Base-by-base conservation (phyloP, 2,329 filamentous ascomycete genomes). In the Chlorencoelia australis region DNA sequence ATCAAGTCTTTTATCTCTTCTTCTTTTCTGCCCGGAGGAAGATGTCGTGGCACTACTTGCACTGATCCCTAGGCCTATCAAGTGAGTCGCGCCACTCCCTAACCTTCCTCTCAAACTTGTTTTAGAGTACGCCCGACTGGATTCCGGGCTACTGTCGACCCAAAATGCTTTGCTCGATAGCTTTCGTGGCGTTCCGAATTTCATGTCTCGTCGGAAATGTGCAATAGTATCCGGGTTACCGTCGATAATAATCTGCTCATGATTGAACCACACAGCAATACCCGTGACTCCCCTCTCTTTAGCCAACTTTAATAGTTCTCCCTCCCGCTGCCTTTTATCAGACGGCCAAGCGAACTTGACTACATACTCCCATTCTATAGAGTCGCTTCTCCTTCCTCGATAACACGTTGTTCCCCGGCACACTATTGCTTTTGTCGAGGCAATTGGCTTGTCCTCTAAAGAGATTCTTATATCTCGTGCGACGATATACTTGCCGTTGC, bases 301-400 rank as follows among this genome's bases (percentile, higher is more conserved):
- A 7, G 43, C 43, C 38, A 49, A 42, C 29, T 52, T 48, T 24
- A 58, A 49, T 22, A 50, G 42, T 19, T 55, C 42, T 28, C 37
- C 41, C 38, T 58, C 55, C 9, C 43, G 33, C 24, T 35, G 18
- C 35, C 47, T 48, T 48, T 51, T 53, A 28, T 55, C 47, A 24
- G 48, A 56, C 21, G 41, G 44, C 52, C 48, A 58, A 26, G 50
- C 50, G 40, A 58, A 58, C 43, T 59, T 58, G 15, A 51, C 47
- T 8, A 59, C 46, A 22, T 46, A 41, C 26, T 49, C 30, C 42
- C 32, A 43, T 25, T 51, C 35, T 25, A 20, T 47, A 21, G 35
- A 40, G 33, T 33, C 37, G 37, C 19, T 26, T 39, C 33, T 43
- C 30, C 24, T 45, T 38, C 34, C 37, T 41, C 30, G 35, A 46